Evolutionary conservation across 1,284 basidiomycete genomes (phyloP).

Genomic region (Hemileia vastatrix): DNA sequence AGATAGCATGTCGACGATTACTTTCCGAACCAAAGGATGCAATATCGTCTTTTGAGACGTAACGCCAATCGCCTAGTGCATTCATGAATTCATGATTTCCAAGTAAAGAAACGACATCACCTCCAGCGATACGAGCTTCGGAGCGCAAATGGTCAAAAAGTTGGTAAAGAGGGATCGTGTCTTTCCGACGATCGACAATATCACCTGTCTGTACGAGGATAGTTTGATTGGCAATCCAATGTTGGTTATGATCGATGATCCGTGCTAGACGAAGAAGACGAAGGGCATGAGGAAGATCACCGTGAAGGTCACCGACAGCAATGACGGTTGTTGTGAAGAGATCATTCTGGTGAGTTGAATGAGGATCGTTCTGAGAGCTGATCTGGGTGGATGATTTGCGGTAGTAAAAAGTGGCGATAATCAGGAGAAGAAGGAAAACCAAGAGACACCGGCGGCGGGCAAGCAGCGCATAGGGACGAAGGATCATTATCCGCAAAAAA

Average conservation of each 20-base stretch:
- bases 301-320: constrained; percentile 71
- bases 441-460: too few species aligned
- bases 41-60: constrained; percentile 69
- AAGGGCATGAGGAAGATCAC: constrained; percentile 59
- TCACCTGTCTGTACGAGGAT: constrained; percentile 76
- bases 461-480: too few species aligned
- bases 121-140: constrained; percentile 61
- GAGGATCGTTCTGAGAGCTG: too few species aligned
- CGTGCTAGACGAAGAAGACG: constrained; percentile 65
- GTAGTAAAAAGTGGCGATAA: too few species aligned
- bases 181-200: constrained; percentile 54
- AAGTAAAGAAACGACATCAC: constrained; percentile 62
- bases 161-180: constrained; percentile 6
- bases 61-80: constrained; percentile 79
- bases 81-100: constrained; percentile 90
- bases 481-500: too few species aligned
- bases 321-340: constrained; percentile 51
- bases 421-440: too few species aligned
- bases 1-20: constrained; percentile 57
- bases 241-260: constrained; percentile 57
- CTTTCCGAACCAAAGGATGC: constrained; percentile 60
- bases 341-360: too few species aligned
- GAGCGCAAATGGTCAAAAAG: constrained; percentile 62
- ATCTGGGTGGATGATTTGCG: too few species aligned
- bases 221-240: constrained; percentile 57